These are phyloP conservation scores for Phytophthora citricola DNA, from an alignment of 352 stramenopile genomes.

Conservation along the genomic window DNA sequence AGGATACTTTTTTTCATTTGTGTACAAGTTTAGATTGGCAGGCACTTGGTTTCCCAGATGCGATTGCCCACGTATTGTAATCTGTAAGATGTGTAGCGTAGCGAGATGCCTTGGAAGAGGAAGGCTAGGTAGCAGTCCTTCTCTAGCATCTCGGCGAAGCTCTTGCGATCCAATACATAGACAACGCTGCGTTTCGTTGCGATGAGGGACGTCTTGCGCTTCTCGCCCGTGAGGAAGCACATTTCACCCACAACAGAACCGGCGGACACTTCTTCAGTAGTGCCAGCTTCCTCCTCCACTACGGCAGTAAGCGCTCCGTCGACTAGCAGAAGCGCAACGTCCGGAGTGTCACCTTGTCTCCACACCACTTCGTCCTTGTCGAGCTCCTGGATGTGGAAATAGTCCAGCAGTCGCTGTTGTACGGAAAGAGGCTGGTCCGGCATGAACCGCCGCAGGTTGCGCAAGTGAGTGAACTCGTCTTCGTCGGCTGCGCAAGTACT, in stretches of 20 bases:
- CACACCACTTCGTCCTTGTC: constrained; percentile 69
- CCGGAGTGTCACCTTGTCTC: constrained; percentile 66
- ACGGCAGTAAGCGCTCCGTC: constrained; percentile 72
- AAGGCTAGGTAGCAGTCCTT: constrained; percentile 75
- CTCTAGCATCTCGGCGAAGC: constrained; percentile 69
- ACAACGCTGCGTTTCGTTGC: constrained; percentile 65
- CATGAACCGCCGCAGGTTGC: constrained; percentile 69
- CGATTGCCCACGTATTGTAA: constrained; percentile 86
- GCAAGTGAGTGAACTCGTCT: constrained; percentile 63
- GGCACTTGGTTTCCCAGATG: constrained; percentile 87
- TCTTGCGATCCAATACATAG: constrained; percentile 66
- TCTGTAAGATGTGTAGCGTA: constrained; percentile 78
- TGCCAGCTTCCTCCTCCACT: constrained; percentile 82
- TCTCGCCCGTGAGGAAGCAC: constrained; percentile 81
- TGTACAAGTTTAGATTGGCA: constrained; percentile 60
- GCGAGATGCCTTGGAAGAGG: constrained; percentile 75
- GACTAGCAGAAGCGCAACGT: constrained; percentile 66
- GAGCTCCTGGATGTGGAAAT: constrained; percentile 72
- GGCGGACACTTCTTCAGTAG: constrained; percentile 71
- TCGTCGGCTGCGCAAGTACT: constrained; percentile 41
- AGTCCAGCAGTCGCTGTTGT: constrained; percentile 71
- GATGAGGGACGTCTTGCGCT: constrained; percentile 81
- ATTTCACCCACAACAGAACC: constrained; percentile 82
- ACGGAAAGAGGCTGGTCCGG: constrained; percentile 68
- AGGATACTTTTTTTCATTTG: neutral